Evolutionary conservation across 805 yeast species (phyloP).

Genomic region (Candida alai): DNA sequence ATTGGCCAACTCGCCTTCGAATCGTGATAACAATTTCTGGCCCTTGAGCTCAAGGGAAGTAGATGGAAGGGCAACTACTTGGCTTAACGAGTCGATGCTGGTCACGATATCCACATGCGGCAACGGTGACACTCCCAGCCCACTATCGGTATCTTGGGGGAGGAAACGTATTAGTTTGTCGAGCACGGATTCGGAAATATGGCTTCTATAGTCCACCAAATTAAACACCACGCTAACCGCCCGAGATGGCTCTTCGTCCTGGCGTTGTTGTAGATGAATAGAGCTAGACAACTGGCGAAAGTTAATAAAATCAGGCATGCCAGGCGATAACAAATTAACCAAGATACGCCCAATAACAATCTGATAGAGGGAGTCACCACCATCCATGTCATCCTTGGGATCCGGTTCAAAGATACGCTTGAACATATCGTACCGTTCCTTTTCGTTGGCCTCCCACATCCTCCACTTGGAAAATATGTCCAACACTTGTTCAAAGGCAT

Average conservation of each 20-base stretch:
- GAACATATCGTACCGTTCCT: slow-evolving; percentile 18
- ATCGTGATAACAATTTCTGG: slow-evolving; percentile 1
- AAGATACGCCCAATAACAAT: slow-evolving; percentile 5
- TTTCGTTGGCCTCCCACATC: slow-evolving; percentile 74
- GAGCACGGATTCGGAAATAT: slow-evolving; percentile 15
- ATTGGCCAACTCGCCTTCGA: neutral
- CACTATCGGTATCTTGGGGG: neutral
- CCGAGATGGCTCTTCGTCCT: slow-evolving; percentile 3
- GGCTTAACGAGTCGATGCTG: slow-evolving; percentile 6
- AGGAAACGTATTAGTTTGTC: neutral
- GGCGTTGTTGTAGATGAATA: neutral
- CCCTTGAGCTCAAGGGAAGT: slow-evolving; percentile 5
- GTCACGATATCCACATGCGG: neutral
- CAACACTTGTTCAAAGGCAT: slow-evolving; percentile 54
- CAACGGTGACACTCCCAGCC: neutral
- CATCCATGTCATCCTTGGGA: neutral
- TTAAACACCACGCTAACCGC: slow-evolving; percentile 11
- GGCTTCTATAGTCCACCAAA: slow-evolving; percentile 17
- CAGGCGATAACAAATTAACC: slow-evolving; percentile 4
- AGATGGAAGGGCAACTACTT: slow-evolving; percentile 7
- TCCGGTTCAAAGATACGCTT: slow-evolving; percentile 12
- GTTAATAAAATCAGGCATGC: slow-evolving; percentile 4
- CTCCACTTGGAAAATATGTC: slow-evolving; percentile 75
- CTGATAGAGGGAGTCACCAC: neutral
- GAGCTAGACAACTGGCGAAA: slow-evolving; percentile 3